phyloP scores from a whole-genome alignment of 1,284 basidiomycete genomes.

The Ceratobasidium sp. region DNA sequence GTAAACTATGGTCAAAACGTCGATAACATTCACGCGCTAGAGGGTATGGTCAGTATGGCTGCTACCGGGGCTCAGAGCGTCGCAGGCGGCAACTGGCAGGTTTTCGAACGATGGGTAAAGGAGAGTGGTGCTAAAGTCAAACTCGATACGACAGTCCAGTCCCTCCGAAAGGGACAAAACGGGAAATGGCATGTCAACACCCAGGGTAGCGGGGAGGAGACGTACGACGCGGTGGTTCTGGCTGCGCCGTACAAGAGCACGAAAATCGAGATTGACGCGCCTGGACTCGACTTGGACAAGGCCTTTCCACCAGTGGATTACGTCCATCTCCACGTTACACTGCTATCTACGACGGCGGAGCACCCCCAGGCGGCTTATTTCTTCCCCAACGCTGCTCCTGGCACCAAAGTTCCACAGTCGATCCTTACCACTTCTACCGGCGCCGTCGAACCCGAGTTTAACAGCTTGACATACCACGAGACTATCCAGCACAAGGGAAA shows the following conservation, averaged over 20 bases:
- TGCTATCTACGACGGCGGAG: conserved; percentile 82
- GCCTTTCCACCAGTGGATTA: conserved; percentile 61
- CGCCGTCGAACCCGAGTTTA: conserved; percentile 80
- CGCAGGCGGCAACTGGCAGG: conserved; percentile 84
- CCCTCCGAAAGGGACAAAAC: conserved; percentile 47
- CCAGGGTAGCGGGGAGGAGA: conserved; percentile 30
- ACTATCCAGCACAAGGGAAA: conserved; percentile 59
- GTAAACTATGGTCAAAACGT: conserved; percentile 92
- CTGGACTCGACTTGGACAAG: conserved; percentile 30
- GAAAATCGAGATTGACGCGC: conserved; percentile 65
- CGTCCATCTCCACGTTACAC: conserved; percentile 88
- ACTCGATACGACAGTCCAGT: conserved; percentile 70
- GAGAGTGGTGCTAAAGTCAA: conserved; percentile 76
- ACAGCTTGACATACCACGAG: conserved; percentile 89
- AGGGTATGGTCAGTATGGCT: conserved; percentile 80
- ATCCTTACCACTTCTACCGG: conserved; percentile 79
- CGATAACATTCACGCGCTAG: conserved; percentile 84
- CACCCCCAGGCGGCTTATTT: conserved; percentile 80
- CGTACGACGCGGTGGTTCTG: conserved; percentile 78
- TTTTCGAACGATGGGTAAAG: conserved; percentile 87
- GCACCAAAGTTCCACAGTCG: conserved; percentile 68
- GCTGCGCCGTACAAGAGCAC: conserved; percentile 82
- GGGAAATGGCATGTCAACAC: conserved; percentile 27
- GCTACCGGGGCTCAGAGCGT: conserved; percentile 77
- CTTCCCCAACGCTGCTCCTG: conserved; percentile 60